Evolutionary conservation across 1,139 yeast species (phyloP).

Genomic region (Debaryomyces robertsiae): DNA sequence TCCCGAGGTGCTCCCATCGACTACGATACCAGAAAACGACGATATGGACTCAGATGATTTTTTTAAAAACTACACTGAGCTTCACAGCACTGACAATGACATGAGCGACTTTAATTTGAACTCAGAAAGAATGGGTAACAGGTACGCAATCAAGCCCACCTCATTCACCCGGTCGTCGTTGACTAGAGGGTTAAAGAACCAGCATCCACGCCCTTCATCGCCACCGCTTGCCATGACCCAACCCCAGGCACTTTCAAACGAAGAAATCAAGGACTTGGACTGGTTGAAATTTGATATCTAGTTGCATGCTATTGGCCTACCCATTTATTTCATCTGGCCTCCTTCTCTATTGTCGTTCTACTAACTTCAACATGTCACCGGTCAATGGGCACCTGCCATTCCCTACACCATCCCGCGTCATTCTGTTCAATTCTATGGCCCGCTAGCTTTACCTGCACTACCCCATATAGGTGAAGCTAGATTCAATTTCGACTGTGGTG

Average conservation of each 20-base stretch:
- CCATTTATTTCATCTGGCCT: no score
- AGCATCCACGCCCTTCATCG: constrained; percentile 9
- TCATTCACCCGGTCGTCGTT: constrained; percentile 24
- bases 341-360: no score
- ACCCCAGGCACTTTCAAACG: constrained; percentile 10
- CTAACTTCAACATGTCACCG: no score
- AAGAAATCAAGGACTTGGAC: constrained; percentile 38
- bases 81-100: constrained; percentile 8
- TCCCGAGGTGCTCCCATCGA: constrained; percentile 24
- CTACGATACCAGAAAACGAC: constrained; percentile 12
- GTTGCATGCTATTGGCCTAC: no score
- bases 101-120: constrained; percentile 12
- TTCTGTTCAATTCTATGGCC: no score
- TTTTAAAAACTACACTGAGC: constrained; percentile 24
- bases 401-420: no score
- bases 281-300: constrained; percentile 51
- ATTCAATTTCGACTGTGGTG: no score
- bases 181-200: constrained; percentile 31
- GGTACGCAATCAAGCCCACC: constrained; percentile 12
- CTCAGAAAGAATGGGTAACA: constrained; percentile 9
- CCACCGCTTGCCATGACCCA: constrained; percentile 7
- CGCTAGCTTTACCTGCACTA: no score
- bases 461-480: no score
- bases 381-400: no score
- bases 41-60: constrained; percentile 26